Percentiles rank a stretch among this genome's conserved stretches.
phyloP scores from a whole-genome alignment of 2,329 filamentous ascomycete genomes.

The Phialocephala subalpina region DNA sequence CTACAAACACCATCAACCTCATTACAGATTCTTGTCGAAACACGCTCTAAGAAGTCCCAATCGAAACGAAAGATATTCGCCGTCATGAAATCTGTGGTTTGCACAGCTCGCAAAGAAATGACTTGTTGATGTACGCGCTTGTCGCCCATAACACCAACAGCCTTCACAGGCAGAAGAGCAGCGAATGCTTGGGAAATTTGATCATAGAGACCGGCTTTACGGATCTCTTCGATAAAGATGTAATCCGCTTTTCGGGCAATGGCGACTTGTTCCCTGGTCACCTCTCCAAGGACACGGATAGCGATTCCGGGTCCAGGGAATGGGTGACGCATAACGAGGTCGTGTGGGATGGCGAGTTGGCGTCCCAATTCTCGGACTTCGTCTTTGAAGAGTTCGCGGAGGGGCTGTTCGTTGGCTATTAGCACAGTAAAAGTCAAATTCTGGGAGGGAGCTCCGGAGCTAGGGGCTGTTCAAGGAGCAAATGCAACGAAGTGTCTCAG shows the following conservation, averaged over 20 bases:
- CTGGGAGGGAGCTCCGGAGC: too few species aligned
- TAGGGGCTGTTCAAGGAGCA: too few species aligned
- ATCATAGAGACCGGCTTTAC: conserved; percentile 74
- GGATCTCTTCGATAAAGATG: conserved; percentile 82
- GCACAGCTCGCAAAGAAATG: conserved; percentile 67
- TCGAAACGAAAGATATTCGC: conserved; percentile 54
- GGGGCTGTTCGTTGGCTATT: too few species aligned
- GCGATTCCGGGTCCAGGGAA: conserved; percentile 78
- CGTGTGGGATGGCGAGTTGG: conserved; percentile 73
- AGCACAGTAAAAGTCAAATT: too few species aligned
- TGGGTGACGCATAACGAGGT: conserved; percentile 81
- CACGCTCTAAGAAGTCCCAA: conserved; percentile 68
- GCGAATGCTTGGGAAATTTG: conserved; percentile 76
- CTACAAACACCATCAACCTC: conserved; percentile 69
- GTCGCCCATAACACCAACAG: conserved; percentile 74
- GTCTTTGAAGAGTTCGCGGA: conserved; percentile 84
- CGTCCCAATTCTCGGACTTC: conserved; percentile 77
- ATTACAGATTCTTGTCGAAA: conserved; percentile 75
- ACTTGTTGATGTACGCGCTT: conserved; percentile 71
- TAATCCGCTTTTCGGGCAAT: conserved; percentile 81
- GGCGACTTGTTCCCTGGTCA: conserved; percentile 79
- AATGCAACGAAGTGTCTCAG: too few species aligned
- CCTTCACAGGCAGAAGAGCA: conserved; percentile 69
- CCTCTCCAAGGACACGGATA: conserved; percentile 80
- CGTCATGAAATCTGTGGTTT: conserved; percentile 57